Evolutionary conservation across 78 protist genomes (phyloP).

Genomic region (Paulinella micropora): DNA sequence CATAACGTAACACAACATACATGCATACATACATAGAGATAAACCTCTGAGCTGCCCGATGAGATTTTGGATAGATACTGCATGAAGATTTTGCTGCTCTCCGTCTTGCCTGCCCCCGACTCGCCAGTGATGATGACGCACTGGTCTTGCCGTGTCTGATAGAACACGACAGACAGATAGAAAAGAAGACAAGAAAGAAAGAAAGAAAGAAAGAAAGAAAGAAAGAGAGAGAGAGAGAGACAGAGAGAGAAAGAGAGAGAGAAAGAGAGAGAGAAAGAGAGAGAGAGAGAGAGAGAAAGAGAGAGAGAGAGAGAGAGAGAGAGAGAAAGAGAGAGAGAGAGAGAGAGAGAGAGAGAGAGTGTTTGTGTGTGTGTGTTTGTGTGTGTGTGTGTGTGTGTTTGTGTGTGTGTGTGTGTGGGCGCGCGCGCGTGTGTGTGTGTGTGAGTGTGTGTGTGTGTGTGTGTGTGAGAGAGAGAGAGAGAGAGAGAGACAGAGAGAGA

Average conservation of each 20-base stretch:
- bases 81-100: background rate
- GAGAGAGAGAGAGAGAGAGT: background rate
- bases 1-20: background rate
- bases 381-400: no score
- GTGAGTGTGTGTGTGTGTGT: no score
- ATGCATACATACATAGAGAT: background rate
- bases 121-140: conserved; percentile 1
- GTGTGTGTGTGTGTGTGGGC: no score
- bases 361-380: no score
- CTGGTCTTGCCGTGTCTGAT: background rate
- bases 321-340: background rate
- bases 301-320: background rate
- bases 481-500: no score
- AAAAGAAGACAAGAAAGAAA: background rate
- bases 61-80: background rate
- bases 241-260: background rate
- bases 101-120: background rate
- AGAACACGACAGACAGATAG: background rate
- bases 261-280: background rate
- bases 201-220: background rate
- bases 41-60: no score
- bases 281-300: background rate
- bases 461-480: no score
- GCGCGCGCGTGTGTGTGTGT: no score
- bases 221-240: background rate